phyloP scores from a whole-genome alignment of 257 asterid genomes.

The Jasminum sambac region DNA sequence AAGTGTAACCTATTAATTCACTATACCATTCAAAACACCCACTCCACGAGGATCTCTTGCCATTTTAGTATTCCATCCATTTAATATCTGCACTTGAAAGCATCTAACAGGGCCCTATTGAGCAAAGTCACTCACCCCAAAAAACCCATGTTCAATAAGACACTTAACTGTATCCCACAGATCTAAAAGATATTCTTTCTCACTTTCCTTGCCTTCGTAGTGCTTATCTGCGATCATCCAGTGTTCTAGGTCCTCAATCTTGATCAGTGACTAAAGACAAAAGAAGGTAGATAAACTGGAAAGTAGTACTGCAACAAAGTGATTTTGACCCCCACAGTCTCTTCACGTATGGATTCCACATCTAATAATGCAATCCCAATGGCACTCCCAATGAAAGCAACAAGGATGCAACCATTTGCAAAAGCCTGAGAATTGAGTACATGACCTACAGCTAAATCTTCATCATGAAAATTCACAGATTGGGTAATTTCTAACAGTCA shows the following conservation, averaged over 20 bases:
- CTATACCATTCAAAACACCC: neutral
- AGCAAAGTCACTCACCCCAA: neutral
- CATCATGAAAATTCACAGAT: neutral
- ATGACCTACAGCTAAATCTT: neutral
- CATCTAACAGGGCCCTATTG: neutral
- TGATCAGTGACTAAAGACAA: neutral
- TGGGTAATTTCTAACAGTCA: neutral
- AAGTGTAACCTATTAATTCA: neutral
- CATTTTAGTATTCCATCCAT: neutral
- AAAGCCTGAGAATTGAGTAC: neutral
- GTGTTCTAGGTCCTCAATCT: neutral
- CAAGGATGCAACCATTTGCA: neutral
- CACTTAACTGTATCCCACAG: neutral
- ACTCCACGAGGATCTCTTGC: neutral
- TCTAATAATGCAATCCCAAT: neutral
- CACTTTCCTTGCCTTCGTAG: neutral
- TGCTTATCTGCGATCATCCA: neutral
- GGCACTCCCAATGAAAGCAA: neutral
- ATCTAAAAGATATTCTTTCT: neutral
- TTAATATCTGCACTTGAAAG: neutral
- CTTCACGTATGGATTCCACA: neutral
- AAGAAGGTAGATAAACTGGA: neutral
- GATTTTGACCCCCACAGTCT: neutral
- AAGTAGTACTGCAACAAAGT: neutral
- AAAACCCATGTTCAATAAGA: neutral